phyloP scores from a whole-genome alignment of 345 rosid species.

The Physaria fendleri region DNA sequence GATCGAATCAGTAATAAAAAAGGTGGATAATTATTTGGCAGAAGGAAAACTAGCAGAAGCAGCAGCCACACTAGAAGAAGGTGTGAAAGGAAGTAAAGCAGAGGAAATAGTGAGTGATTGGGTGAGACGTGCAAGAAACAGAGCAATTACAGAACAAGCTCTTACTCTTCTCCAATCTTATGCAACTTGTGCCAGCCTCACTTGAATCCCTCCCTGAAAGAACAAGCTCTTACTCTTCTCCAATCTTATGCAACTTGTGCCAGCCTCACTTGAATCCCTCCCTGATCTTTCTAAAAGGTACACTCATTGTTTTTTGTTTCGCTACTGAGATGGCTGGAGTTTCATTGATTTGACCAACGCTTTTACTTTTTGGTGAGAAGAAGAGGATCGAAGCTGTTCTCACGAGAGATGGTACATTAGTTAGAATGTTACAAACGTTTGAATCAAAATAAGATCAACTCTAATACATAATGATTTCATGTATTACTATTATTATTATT shows the following conservation, averaged over 20 bases:
- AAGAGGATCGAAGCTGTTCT: neutral
- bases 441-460: constrained; percentile 13
- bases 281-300: no score
- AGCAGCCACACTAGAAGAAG: constrained; percentile 76
- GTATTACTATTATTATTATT: neutral
- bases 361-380: no score
- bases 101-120: constrained; percentile 61
- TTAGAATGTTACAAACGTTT: constrained; percentile 4
- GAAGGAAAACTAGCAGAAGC: constrained; percentile 92
- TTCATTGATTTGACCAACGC: no score
- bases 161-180: constrained; percentile 71
- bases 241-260: constrained; percentile 64
- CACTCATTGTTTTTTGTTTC: no score
- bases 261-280: constrained; percentile 45
- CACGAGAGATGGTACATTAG: constrained; percentile 3
- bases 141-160: constrained; percentile 92
- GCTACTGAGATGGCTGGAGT: constrained; percentile 6
- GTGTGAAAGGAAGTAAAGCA: constrained; percentile 85
- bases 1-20: constrained; percentile 57
- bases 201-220: constrained; percentile 35
- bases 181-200: constrained; percentile 70
- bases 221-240: constrained; percentile 76
- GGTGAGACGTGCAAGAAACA: constrained; percentile 66
- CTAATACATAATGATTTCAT: neutral
- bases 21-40: constrained; percentile 64